Percentiles rank a stretch among this genome's conserved stretches.
Evolutionary conservation across 225 moss, liverwort and hornwort species (phyloP).

Genomic region (Neckera pumila): DNA sequence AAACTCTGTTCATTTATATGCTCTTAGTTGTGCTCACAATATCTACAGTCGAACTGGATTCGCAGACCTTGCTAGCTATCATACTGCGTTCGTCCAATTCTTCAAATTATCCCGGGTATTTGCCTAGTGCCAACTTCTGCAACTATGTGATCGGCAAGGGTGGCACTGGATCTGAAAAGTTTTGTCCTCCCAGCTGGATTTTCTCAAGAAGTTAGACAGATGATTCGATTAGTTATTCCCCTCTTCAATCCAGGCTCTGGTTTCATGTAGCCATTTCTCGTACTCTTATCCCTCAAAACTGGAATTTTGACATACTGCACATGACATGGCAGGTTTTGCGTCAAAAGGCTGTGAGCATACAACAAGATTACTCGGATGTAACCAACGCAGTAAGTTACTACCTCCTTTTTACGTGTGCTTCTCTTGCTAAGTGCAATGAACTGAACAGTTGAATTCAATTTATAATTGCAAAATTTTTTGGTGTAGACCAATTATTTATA

Average conservation of each 20-base stretch:
- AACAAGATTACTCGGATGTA: slow-evolving; percentile 93
- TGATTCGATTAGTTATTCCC: not conserved
- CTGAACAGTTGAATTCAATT: not conserved
- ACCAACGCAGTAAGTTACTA: slow-evolving; percentile 46
- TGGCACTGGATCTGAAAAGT: not conserved
- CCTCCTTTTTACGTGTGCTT: not conserved
- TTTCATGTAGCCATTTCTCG: not conserved
- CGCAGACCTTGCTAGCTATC: not conserved
- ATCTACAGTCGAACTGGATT: not conserved
- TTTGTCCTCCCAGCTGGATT: not conserved
- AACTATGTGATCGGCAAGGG: not conserved
- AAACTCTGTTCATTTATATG: not conserved
- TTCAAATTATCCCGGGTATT: not conserved
- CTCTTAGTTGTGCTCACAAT: not conserved
- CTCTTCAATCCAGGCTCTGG: not conserved
- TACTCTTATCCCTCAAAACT: not conserved
- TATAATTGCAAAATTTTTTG: not conserved
- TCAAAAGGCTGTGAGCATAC: slow-evolving; percentile 83
- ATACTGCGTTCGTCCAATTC: not conserved
- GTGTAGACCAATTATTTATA: not conserved
- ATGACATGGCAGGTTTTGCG: slow-evolving; percentile 58
- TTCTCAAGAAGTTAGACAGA: not conserved
- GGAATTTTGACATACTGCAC: not conserved
- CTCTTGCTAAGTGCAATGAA: not conserved
- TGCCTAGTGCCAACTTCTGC: not conserved